Evolutionary conservation across 2,329 filamentous ascomycete species (phyloP).

Genomic region (Aspergillus sp.): DNA sequence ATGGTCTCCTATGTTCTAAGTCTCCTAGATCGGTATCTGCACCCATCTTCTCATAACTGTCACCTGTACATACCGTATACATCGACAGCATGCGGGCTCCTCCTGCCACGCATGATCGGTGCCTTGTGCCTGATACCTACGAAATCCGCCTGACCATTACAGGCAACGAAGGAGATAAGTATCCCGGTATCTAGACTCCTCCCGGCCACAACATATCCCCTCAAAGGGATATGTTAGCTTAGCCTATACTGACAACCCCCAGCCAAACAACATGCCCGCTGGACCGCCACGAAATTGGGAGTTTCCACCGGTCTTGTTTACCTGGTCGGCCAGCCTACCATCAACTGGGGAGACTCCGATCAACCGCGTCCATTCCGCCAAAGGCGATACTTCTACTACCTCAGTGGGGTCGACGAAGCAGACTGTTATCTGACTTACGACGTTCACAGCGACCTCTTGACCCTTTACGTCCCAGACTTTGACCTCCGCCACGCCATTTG

Average conservation of each 20-base stretch:
- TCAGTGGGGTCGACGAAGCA: slow-evolving; percentile 55
- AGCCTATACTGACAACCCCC: neutral
- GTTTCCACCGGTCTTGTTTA: slow-evolving; percentile 54
- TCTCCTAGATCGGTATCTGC: neutral
- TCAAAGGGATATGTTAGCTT: neutral
- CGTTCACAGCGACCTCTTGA: slow-evolving; percentile 60
- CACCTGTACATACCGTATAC: neutral
- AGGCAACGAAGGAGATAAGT: slow-evolving; percentile 37
- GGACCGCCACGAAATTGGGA: slow-evolving; percentile 44
- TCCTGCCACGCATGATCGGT: slow-evolving; percentile 10
- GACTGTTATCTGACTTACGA: slow-evolving; percentile 59
- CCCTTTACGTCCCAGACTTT: slow-evolving; percentile 71
- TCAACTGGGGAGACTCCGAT: slow-evolving; percentile 59
- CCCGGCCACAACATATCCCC: neutral
- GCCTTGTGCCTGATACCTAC: slow-evolving; percentile 27
- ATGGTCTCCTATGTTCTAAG: neutral
- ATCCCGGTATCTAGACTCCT: slow-evolving; percentile 32
- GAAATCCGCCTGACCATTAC: slow-evolving; percentile 30
- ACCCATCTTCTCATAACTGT: neutral
- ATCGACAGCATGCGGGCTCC: slow-evolving; percentile 14
- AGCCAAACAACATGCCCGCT: slow-evolving; percentile 53
- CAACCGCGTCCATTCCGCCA: slow-evolving; percentile 58
- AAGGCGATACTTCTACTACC: slow-evolving; percentile 61
- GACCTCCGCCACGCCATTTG: slow-evolving; percentile 51
- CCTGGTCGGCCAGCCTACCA: slow-evolving; percentile 51